These are phyloP conservation scores for Nemania sp. DNA, from an alignment of 2,329 filamentous ascomycete species.

Conservation along the genomic window DNA sequence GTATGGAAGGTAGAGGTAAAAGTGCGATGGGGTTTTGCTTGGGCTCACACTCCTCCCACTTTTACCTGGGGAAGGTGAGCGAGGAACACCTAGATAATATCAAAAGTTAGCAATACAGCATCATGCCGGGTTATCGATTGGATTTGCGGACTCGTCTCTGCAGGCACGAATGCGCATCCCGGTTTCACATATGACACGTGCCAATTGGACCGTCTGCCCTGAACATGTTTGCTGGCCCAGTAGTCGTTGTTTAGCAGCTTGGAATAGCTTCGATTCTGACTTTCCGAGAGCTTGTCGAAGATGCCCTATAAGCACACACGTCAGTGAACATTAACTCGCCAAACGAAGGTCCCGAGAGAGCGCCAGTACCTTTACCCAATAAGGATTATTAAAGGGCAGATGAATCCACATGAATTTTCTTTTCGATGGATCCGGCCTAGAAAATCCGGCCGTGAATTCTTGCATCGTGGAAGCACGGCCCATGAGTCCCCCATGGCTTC, in stretches of 20 bases:
- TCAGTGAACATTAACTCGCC: constrained; percentile 33
- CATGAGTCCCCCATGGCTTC: constrained; percentile 10
- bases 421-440: constrained; percentile 43
- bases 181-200: constrained; percentile 56
- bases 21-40: constrained; percentile 39
- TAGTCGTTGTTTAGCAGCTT: constrained; percentile 52
- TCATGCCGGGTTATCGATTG: not conserved
- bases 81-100: constrained; percentile 44
- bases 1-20: constrained; percentile 61
- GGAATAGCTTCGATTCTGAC: constrained; percentile 47
- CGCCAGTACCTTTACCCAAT: constrained; percentile 58
- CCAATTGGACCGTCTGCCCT: constrained; percentile 54
- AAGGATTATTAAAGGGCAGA: constrained; percentile 60
- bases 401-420: constrained; percentile 64
- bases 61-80: constrained; percentile 36
- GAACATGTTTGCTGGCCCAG: constrained; percentile 54
- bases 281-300: constrained; percentile 51
- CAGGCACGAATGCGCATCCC: constrained; percentile 52
- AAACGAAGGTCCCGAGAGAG: constrained; percentile 14
- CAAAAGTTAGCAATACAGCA: not conserved
- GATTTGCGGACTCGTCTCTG: constrained; percentile 39
- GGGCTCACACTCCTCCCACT: constrained; percentile 38
- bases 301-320: constrained; percentile 35
- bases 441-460: constrained; percentile 47
- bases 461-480: constrained; percentile 33